phyloP scores from a whole-genome alignment of 306 rosid genomes.

The Lathyrus tuberosus region DNA sequence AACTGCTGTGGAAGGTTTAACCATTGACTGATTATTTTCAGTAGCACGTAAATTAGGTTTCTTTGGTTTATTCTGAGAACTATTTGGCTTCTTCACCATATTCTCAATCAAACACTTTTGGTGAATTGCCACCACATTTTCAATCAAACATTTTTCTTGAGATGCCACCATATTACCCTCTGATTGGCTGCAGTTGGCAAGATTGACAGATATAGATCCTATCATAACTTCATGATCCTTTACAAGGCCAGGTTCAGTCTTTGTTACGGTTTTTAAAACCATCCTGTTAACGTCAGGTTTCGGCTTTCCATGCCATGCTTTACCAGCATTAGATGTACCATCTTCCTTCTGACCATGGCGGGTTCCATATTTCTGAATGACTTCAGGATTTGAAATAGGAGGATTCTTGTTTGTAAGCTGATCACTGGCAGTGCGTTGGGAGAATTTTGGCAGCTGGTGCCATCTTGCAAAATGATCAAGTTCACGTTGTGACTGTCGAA shows the following conservation, averaged over 20 bases:
- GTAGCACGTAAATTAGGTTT: constrained; percentile 47
- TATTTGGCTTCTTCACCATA: constrained; percentile 44
- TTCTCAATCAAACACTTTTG: constrained; percentile 46
- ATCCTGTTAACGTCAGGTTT: constrained; percentile 55
- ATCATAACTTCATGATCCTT: constrained; percentile 69
- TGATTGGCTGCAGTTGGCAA: constrained; percentile 50
- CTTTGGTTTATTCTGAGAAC: constrained; percentile 49
- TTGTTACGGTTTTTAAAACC: constrained; percentile 44
- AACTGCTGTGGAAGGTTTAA: constrained; percentile 67
- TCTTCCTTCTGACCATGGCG: constrained; percentile 46
- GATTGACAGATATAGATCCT: constrained; percentile 75
- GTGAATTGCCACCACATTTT: constrained; percentile 43
- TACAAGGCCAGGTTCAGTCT: constrained; percentile 49
- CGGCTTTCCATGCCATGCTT: constrained; percentile 68
- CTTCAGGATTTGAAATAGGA: constrained; percentile 53
- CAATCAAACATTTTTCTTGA: constrained; percentile 44
- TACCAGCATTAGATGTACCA: constrained; percentile 40
- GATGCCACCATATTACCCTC: constrained; percentile 48
- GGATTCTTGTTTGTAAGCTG: constrained; percentile 50
- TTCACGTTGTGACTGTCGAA: constrained; percentile 46
- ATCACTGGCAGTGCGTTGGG: constrained; percentile 45
- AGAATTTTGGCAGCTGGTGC: constrained; percentile 49
- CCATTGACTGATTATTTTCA: constrained; percentile 47
- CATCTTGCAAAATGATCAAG: constrained; percentile 45
- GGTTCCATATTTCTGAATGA: constrained; percentile 52